Base-by-base conservation (phyloP, 352 stramenopile species). In the Phytophthora hybrid region DNA sequence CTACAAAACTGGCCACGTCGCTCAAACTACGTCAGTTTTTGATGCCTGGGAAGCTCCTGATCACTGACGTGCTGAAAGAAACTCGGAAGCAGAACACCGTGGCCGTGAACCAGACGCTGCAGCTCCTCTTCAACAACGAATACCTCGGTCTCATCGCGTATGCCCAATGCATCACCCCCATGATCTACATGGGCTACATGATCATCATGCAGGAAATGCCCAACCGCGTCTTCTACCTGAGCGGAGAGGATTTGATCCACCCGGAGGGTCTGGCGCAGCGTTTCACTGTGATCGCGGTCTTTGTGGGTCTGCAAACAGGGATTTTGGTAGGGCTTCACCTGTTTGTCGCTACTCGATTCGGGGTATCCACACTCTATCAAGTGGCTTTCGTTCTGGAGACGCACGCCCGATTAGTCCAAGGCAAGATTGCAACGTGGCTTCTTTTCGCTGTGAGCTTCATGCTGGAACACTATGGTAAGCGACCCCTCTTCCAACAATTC, bases 351-450 rank as follows among this genome's bases (percentile, higher is more conserved):
- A 56, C 53, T 46, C 63, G 67, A 1, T 82, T 82, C 51, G 72
- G 71, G 4, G 60, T 82, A 56, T 66, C 76, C 1, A 65, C 74
- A 5, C 29, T 90, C 8, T 81, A 83, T 29, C 79, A 85, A 65
- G 59, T 88, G 37, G 74, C 69, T 32, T 90, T 90, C 55, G 83
- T 90, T 46, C 62, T 87, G 7, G 77, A 90, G 57, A 82, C 72
- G 0, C 79, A 90, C 31, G 70, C 66, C 16, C 34, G 68, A 19
- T 58, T 85, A 7, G 71, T 89, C 1, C 83, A 89, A 60, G 69
- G 67, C 10, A 82, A 83, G 63, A 73, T 90, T 19, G 63, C 80
- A 4, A 79, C 59, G 14, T 79, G 73, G 73, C 57, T 79, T 6
- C 21, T 79, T 7, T 79, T 79, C 18, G 73, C 63, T 18, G 73